phyloP scores from a whole-genome alignment of 1,284 basidiomycete genomes.

The Peniophora sp. region DNA sequence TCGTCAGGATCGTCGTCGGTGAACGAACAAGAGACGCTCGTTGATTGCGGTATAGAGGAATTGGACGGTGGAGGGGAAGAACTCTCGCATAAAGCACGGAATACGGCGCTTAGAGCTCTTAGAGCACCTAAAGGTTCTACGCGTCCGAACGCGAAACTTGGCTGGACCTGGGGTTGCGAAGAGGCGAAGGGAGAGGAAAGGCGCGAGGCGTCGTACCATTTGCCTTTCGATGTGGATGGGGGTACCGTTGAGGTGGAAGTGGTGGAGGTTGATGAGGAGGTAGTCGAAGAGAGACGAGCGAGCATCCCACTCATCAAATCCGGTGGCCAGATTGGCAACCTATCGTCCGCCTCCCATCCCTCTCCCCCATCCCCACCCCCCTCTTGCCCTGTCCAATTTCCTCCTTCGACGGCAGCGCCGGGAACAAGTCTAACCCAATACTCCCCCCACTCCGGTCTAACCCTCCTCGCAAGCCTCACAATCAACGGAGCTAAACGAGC shows the following conservation, averaged over 20 bases:
- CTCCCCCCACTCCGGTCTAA: conserved; percentile 79
- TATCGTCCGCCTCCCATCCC: conserved; percentile 43
- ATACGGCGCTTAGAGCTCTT: conserved; percentile 43
- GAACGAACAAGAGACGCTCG: too few species aligned
- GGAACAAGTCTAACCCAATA: too few species aligned
- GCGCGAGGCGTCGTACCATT: conserved; percentile 42
- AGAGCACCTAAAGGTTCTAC: conserved; percentile 45
- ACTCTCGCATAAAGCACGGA: conserved; percentile 47
- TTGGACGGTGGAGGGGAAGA: too few species aligned
- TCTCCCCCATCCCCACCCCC: conserved; percentile 54
- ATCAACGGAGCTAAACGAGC: conserved; percentile 57
- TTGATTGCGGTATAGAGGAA: too few species aligned
- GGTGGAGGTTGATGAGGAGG: conserved; percentile 64
- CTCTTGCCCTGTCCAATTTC: too few species aligned
- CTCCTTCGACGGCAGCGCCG: too few species aligned
- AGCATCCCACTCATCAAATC: conserved; percentile 1
- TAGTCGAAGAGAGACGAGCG: conserved; percentile 14
- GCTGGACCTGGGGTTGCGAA: conserved; percentile 38
- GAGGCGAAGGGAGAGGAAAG: too few species aligned
- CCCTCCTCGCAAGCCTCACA: conserved; percentile 54
- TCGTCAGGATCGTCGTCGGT: too few species aligned
- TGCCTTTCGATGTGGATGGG: conserved; percentile 57
- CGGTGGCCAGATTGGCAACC: conserved; percentile 29
- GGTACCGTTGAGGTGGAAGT: conserved; percentile 55
- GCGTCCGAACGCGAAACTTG: conserved; percentile 55